Base-by-base conservation (phyloP, 768 basidiomycete species). In the Cystobasidium tubakii region DNA sequence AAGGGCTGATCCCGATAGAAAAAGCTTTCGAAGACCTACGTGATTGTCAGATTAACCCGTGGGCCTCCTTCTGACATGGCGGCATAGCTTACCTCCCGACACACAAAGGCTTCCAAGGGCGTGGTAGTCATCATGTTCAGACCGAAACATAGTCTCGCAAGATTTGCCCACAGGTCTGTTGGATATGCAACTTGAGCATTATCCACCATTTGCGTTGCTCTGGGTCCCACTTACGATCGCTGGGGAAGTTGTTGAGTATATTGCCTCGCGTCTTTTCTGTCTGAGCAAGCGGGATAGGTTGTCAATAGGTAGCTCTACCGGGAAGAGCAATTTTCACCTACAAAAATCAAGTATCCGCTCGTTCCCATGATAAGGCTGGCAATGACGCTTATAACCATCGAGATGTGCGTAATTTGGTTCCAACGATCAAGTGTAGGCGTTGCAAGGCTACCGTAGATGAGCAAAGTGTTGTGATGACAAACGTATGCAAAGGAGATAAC, bases 361-460 rank as follows among this genome's bases (percentile, higher is more conserved):
- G 94, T 84, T 2, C 91, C 91, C 75, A 99, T 86, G 57, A 89
- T 85, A 75, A 86, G 83, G 79, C 94, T 97, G n/a, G 90, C 87
- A 29, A 94, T 83, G 54, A 98, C 75, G 43, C 77, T 76, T 34
- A 76, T 44, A 83, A 62, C 91, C 0, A 93, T 97, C 50, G 92
- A 95, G 66, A 93, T 86, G 80, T 97, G 96, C 3, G 93, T 96
- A 27, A 99, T 91, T 79, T 85, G 86, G 62, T 91, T 87, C 80
- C 98, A 99, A 44, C 94, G 86, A 81, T 98, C 95, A 31, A 98
- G 83, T 0, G 96, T 98, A 9, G 96, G 96, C 7, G 90, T 95
- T 54, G 87, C 86, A 80, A 99, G 83, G 78, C 90, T 91, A 62
- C 94, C 93, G 78, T 97, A 99, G 77, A 99, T 97, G 76, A 98